phyloP scores from a whole-genome alignment of 768 basidiomycete species.

The Lactarius akahatsu region DNA sequence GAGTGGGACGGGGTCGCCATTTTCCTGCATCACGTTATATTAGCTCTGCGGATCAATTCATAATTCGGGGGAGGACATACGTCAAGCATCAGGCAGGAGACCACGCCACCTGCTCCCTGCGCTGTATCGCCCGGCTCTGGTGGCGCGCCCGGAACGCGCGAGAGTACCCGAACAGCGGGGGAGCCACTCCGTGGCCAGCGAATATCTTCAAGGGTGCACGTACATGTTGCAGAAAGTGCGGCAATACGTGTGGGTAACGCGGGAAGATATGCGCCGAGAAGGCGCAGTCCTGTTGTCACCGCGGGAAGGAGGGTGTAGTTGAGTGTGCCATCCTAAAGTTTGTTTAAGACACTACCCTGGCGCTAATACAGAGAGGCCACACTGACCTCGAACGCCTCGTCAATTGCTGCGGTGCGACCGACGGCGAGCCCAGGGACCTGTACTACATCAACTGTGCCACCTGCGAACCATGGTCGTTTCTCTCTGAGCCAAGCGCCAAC shows the following conservation, averaged over 20 bases:
- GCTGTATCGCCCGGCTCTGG: slow-evolving; percentile 18
- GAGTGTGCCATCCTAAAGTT: slow-evolving; percentile 75
- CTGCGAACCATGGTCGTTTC: slow-evolving; percentile 77
- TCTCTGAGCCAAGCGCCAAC: slow-evolving; percentile 66
- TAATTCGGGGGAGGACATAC: slow-evolving; percentile 8
- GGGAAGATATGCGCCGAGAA: slow-evolving; percentile 75
- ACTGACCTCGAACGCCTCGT: slow-evolving; percentile 78
- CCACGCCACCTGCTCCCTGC: slow-evolving; percentile 25
- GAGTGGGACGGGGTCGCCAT: slow-evolving; percentile 37
- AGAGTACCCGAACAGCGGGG: slow-evolving; percentile 69
- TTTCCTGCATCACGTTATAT: slow-evolving; percentile 13
- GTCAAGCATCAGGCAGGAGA: slow-evolving; percentile 24
- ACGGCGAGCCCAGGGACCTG: slow-evolving; percentile 76
- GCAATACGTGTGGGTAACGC: slow-evolving; percentile 76
- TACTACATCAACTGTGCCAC: slow-evolving; percentile 78
- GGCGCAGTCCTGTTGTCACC: slow-evolving; percentile 75
- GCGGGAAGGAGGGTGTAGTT: slow-evolving; percentile 77
- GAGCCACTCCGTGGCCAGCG: slow-evolving; percentile 55
- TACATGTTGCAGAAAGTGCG: slow-evolving; percentile 62
- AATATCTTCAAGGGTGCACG: slow-evolving; percentile 51
- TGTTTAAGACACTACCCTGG: slow-evolving; percentile 8
- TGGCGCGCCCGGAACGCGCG: slow-evolving; percentile 46
- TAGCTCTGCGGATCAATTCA: background rate
- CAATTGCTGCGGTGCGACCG: slow-evolving; percentile 54
- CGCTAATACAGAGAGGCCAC: background rate